phyloP scores from a whole-genome alignment of 2,329 filamentous ascomycete genomes.

The Anisogramma anomala region DNA sequence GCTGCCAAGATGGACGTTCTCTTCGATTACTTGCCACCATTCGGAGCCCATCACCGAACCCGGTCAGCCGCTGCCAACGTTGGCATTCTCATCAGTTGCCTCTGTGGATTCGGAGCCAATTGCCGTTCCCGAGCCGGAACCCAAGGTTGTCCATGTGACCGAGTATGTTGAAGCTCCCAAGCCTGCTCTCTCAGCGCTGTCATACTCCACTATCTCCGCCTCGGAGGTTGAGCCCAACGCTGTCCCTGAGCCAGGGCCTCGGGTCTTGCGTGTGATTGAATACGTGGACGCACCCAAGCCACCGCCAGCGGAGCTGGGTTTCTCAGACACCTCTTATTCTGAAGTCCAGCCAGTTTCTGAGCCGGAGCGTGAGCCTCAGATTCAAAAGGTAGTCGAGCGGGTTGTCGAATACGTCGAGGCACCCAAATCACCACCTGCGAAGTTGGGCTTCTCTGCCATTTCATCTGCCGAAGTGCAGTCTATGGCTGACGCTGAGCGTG shows the following conservation, averaged over 20 bases:
- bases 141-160: conserved; percentile 12
- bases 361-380: conserved; percentile 2
- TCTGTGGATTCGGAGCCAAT: conserved; percentile 16
- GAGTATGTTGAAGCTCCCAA: conserved; percentile 13
- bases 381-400: conserved; percentile 21
- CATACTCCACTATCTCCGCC: conserved; percentile 22
- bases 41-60: conserved; percentile 12
- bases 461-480: conserved; percentile 15
- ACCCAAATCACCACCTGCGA: neutral
- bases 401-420: neutral
- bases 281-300: neutral
- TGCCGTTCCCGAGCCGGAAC: conserved; percentile 17
- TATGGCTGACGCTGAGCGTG: conserved; percentile 7
- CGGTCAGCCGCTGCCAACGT: conserved; percentile 11
- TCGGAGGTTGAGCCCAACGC: conserved; percentile 27
- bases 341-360: conserved; percentile 2
- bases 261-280: neutral
- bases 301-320: too few species aligned
- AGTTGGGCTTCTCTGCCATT: conserved; percentile 11
- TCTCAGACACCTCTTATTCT: too few species aligned
- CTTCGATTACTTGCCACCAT: conserved; percentile 13
- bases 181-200: conserved; percentile 18
- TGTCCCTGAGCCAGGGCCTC: conserved; percentile 18
- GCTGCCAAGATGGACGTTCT: conserved; percentile 17
- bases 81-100: conserved; percentile 19